phyloP scores from a whole-genome alignment of 2,329 filamentous ascomycete species.

The Diaporthe caulivora region DNA sequence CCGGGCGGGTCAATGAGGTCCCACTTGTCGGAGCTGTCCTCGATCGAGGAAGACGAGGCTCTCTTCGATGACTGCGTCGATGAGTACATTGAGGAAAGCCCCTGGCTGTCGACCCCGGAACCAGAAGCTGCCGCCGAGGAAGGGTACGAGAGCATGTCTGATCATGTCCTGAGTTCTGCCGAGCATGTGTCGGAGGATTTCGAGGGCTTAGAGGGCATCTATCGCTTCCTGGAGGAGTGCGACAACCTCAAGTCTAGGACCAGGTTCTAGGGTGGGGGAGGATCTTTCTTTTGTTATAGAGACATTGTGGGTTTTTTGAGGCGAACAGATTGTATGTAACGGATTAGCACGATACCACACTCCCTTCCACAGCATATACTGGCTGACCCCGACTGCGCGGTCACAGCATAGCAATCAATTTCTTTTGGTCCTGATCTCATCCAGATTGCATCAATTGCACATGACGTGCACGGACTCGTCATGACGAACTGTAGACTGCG shows the following conservation, averaged over 20 bases:
- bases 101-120: constrained; percentile 57
- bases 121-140: constrained; percentile 53
- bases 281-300: constrained; percentile 21
- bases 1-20: constrained; percentile 63
- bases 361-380: constrained; percentile 32
- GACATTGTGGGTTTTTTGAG: background rate
- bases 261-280: constrained; percentile 26
- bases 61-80: constrained; percentile 57
- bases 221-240: constrained; percentile 70
- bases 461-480: background rate
- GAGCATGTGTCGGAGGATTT: constrained; percentile 62
- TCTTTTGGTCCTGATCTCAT: background rate
- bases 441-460: background rate
- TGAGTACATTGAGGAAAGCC: constrained; percentile 57
- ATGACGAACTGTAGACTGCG: background rate
- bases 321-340: constrained; percentile 17
- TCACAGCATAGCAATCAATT: constrained; percentile 31
- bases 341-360: constrained; percentile 36
- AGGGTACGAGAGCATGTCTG: constrained; percentile 65
- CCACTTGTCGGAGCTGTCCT: constrained; percentile 47
- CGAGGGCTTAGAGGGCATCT: constrained; percentile 69
- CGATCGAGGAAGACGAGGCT: constrained; percentile 53
- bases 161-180: constrained; percentile 55
- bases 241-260: constrained; percentile 52
- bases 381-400: constrained; percentile 16